phyloP scores from a whole-genome alignment of 1,139 yeast species.

The Yamadazyma atmosphaerica region DNA sequence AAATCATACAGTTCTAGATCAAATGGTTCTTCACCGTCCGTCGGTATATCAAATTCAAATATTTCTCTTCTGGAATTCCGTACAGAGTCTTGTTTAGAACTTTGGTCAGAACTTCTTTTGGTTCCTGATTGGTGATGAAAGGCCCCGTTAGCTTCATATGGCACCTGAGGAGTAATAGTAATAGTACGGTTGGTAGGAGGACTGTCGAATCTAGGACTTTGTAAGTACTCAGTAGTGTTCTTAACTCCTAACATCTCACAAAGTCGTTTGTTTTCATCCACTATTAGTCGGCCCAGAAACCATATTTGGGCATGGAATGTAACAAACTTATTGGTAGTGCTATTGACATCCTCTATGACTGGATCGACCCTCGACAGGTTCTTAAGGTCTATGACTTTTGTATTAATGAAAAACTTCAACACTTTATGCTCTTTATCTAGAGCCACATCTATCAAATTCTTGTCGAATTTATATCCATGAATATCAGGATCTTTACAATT shows the following conservation, averaged over 20 bases:
- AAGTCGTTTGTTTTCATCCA: conserved; percentile 40
- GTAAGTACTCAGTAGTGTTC: conserved; percentile 24
- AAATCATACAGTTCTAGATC: background rate
- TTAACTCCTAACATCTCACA: conserved; percentile 49
- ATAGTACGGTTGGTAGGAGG: conserved; percentile 9
- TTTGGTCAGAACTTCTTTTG: no score
- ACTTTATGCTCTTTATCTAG: conserved; percentile 32
- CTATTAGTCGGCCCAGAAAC: conserved; percentile 44
- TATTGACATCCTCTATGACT: conserved; percentile 42
- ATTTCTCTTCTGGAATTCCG: no score
- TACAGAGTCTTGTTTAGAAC: no score
- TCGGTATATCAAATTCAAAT: background rate
- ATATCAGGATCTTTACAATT: conserved; percentile 13
- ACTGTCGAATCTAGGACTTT: conserved; percentile 14
- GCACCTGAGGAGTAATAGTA: conserved; percentile 12
- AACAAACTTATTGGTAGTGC: conserved; percentile 45
- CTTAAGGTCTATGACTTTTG: conserved; percentile 63
- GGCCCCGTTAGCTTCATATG: conserved; percentile 4
- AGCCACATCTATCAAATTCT: conserved; percentile 43
- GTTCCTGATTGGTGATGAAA: background rate
- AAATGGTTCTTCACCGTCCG: no score
- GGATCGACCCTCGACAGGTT: conserved; percentile 47
- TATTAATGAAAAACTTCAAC: conserved; percentile 40
- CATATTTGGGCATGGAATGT: conserved; percentile 47
- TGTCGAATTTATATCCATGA: conserved; percentile 20